phyloP scores from a whole-genome alignment of 2,329 filamentous ascomycete genomes.

The Fusarium sp. region DNA sequence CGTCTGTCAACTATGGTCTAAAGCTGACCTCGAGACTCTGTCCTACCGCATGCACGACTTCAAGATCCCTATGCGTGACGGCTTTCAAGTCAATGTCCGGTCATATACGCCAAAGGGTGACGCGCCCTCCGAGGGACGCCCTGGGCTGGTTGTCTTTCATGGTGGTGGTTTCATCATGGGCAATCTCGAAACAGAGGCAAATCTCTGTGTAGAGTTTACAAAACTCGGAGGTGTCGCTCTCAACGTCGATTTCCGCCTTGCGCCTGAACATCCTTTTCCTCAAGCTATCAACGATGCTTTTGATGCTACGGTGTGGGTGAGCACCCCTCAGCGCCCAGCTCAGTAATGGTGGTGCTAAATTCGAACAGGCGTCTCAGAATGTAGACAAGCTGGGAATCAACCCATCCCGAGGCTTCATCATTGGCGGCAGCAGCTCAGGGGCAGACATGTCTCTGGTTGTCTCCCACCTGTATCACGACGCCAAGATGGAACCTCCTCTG shows the following conservation, averaged over 20 bases:
- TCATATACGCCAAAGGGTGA: slow-evolving; percentile 37
- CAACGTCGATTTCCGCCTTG: slow-evolving; percentile 43
- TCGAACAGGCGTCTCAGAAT: slow-evolving; percentile 31
- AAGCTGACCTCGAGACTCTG: slow-evolving; percentile 24
- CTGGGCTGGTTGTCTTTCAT: slow-evolving; percentile 43
- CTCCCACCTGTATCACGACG: slow-evolving; percentile 38
- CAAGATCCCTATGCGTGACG: slow-evolving; percentile 38
- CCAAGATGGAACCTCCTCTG: slow-evolving; percentile 33
- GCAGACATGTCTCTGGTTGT: slow-evolving; percentile 43
- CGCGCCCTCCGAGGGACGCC: slow-evolving; percentile 25
- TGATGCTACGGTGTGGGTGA: slow-evolving; percentile 43
- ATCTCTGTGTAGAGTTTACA: slow-evolving; percentile 41
- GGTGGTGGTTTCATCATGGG: slow-evolving; percentile 43
- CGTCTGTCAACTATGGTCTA: slow-evolving; percentile 16
- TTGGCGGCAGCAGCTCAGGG: slow-evolving; percentile 45
- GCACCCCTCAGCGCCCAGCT: neutral
- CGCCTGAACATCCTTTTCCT: slow-evolving; percentile 45
- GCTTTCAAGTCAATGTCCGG: slow-evolving; percentile 28
- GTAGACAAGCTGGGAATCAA: slow-evolving; percentile 39
- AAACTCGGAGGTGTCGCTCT: slow-evolving; percentile 42
- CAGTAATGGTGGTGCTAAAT: neutral
- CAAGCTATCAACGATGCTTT: slow-evolving; percentile 43
- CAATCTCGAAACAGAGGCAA: slow-evolving; percentile 39
- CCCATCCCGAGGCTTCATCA: slow-evolving; percentile 32
- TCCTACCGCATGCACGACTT: slow-evolving; percentile 37